Percentiles rank a stretch among this genome's conserved stretches.
These are phyloP conservation scores for Physaria fendleri DNA, from an alignment of 345 rosid species.

Conservation along the genomic window DNA sequence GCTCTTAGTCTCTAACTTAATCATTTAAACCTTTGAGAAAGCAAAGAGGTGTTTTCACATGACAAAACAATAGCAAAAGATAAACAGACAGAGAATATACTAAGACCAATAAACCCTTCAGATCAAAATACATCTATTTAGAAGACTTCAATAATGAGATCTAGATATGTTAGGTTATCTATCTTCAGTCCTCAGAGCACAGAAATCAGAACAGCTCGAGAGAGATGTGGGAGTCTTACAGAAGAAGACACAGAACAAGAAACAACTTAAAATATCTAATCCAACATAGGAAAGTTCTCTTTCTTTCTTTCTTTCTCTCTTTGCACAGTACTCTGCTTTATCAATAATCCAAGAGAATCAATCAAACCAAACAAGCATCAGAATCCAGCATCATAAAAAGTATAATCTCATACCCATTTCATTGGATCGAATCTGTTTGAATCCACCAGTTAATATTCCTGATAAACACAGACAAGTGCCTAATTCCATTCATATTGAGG, in stretches of 20 bases:
- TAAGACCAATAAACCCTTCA: not conserved
- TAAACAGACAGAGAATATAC: not conserved
- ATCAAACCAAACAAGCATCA: constrained; percentile 10
- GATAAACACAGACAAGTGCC: not conserved
- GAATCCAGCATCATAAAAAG: constrained; percentile 2
- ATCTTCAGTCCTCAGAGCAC: not conserved
- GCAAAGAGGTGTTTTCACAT: constrained; percentile 14
- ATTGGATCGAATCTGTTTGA: constrained; percentile 14
- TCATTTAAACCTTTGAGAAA: constrained; percentile 20
- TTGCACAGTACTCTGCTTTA: constrained; percentile 2
- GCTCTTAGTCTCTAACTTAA: constrained; percentile 19
- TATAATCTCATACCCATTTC: constrained; percentile 19
- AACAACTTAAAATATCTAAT: not conserved
- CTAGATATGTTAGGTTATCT: not conserved
- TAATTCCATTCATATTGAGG: not conserved
- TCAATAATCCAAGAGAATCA: not conserved
- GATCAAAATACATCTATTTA: not conserved
- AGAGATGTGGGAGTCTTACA: not conserved
- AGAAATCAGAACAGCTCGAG: not conserved
- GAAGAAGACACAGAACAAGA: not conserved
- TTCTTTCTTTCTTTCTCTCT: not conserved
- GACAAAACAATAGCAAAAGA: constrained; percentile 33
- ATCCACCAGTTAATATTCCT: constrained; percentile 14
- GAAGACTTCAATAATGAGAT: not conserved
- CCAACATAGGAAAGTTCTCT: constrained; percentile 2